Evolutionary conservation across 2,329 filamentous ascomycete genomes (phyloP).

Genomic region (Phyllosticta citrichinensis): DNA sequence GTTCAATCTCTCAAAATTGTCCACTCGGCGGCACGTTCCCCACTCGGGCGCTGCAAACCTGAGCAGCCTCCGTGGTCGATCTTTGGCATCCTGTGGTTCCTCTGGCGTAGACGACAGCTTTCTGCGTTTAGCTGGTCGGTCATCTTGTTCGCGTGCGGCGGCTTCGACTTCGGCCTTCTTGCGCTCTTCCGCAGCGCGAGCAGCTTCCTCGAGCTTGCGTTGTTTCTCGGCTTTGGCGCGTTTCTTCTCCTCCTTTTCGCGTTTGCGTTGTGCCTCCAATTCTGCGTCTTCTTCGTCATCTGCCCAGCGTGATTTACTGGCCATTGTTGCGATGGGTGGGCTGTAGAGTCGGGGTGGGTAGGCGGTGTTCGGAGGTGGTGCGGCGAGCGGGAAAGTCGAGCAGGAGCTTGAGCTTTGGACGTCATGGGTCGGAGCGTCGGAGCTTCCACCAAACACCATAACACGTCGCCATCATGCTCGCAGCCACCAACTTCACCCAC

Average conservation of each 20-base stretch:
- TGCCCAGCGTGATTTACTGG: slow-evolving; percentile 71
- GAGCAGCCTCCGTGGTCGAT: slow-evolving; percentile 48
- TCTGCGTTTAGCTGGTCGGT: slow-evolving; percentile 46
- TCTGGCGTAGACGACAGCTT: slow-evolving; percentile 48
- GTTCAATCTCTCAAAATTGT: slow-evolving; percentile 86
- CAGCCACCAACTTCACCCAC: neutral
- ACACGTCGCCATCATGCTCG: slow-evolving; percentile 4
- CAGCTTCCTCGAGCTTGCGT: slow-evolving; percentile 49
- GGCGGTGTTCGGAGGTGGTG: neutral
- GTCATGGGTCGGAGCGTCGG: neutral
- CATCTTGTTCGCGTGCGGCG: slow-evolving; percentile 8
- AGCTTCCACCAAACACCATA: neutral
- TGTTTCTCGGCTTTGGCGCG: slow-evolving; percentile 74
- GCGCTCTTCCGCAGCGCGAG: slow-evolving; percentile 16
- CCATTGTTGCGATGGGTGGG: slow-evolving; percentile 42
- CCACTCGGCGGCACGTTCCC: slow-evolving; percentile 64
- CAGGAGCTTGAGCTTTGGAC: neutral
- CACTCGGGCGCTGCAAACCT: slow-evolving; percentile 62
- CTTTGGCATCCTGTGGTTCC: slow-evolving; percentile 16
- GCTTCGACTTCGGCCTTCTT: slow-evolving; percentile 24
- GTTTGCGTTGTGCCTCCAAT: slow-evolving; percentile 60
- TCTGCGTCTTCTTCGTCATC: slow-evolving; percentile 72
- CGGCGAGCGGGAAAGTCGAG: slow-evolving; percentile 4
- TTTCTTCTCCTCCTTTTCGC: slow-evolving; percentile 83
- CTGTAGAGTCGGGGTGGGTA: neutral